phyloP scores from a whole-genome alignment of 306 rosid genomes.

The Citrullus mucosospermus region DNA sequence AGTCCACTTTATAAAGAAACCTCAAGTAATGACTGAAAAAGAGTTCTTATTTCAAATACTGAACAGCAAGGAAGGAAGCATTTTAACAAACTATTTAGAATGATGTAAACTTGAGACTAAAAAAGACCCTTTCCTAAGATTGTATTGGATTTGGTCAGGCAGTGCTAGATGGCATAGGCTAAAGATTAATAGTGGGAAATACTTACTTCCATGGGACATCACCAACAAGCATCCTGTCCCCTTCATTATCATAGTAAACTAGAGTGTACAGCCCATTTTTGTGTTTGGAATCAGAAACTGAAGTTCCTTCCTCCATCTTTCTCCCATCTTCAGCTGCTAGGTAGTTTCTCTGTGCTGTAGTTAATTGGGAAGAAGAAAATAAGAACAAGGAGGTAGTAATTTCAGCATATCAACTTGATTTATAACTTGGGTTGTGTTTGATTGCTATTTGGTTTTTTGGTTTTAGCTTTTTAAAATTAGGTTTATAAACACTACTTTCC shows the following conservation, averaged over 20 bases:
- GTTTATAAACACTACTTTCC: background rate
- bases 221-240: constrained; percentile 79
- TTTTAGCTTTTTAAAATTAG: background rate
- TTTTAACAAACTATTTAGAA: background rate
- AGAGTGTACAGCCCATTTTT: constrained; percentile 58
- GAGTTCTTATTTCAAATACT: background rate
- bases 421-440: background rate
- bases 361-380: background rate
- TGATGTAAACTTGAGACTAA: background rate
- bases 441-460: background rate
- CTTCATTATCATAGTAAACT: constrained; percentile 80
- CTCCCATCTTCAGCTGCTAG: constrained; percentile 33
- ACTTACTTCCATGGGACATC: constrained; percentile 96
- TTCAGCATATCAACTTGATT: background rate
- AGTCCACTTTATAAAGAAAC: constrained; percentile 13
- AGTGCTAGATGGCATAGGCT: background rate
- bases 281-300: constrained; percentile 22
- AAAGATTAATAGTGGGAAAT: background rate
- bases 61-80: background rate
- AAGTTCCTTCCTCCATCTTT: constrained; percentile 27
- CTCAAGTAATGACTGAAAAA: constrained; percentile 6
- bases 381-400: background rate
- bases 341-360: constrained; percentile 44
- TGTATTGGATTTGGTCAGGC: background rate
- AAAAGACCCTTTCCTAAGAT: background rate